Percentiles rank a stretch among this genome's conserved stretches.
Evolutionary conservation across 2,329 filamentous ascomycete species (phyloP).

Genomic region (Geoglossum cookeanum): DNA sequence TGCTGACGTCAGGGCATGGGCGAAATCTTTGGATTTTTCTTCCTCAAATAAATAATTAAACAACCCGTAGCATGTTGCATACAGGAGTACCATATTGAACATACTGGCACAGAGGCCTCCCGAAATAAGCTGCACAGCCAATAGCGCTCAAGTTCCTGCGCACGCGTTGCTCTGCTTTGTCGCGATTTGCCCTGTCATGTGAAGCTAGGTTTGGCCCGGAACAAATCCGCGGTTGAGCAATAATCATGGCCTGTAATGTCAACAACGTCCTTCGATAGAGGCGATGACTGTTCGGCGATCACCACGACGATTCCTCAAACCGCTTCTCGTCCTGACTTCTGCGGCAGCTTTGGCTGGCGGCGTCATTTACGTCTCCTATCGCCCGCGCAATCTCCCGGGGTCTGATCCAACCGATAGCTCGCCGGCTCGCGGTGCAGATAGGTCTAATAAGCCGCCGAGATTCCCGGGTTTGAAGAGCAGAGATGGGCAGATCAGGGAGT

Average conservation of each 20-base stretch:
- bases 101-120: too few relatives aligned
- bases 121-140: not conserved
- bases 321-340: slow-evolving; percentile 38
- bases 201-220: not conserved
- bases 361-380: slow-evolving; percentile 43
- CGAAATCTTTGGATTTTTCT: not conserved
- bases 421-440: slow-evolving; percentile 48
- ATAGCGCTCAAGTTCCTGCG: not conserved
- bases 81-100: too few relatives aligned
- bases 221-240: too few relatives aligned
- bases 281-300: not conserved
- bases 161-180: not conserved
- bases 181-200: not conserved
- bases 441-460: slow-evolving; percentile 44
- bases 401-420: slow-evolving; percentile 48
- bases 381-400: slow-evolving; percentile 53
- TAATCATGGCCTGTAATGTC: not conserved
- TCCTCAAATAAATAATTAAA: too few relatives aligned
- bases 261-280: not conserved
- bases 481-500: slow-evolving; percentile 42
- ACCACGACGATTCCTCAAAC: slow-evolving; percentile 31
- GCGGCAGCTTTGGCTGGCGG: slow-evolving; percentile 34
- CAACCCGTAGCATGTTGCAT: too few relatives aligned
- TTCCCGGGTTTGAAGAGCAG: slow-evolving; percentile 45
- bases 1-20: not conserved